Percentiles rank a stretch among this genome's conserved stretches.
Conservation (phyloP, 139 green algal genomes). For the Ostreobium quekettii region DNA sequence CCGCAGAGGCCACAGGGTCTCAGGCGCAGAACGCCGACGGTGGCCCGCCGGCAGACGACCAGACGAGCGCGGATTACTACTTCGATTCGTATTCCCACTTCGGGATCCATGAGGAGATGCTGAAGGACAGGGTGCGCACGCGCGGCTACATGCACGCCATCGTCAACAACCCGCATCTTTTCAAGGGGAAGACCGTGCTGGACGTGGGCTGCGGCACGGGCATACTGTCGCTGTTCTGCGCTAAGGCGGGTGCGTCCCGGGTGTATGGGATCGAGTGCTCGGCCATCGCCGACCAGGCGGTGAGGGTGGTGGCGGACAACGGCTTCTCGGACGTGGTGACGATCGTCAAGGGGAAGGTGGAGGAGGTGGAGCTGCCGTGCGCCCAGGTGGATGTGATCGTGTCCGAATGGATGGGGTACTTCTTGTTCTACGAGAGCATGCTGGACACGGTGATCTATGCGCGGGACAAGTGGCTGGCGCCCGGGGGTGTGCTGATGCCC, state of each 20-base stretch:
- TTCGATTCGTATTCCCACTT: constrained; percentile 87
- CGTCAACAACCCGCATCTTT: constrained; percentile 54
- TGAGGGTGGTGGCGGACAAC: constrained; percentile 78
- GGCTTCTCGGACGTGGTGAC: constrained; percentile 57
- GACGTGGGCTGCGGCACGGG: constrained; percentile 93
- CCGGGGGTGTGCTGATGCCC: constrained; percentile 67
- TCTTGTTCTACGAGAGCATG: constrained; percentile 84
- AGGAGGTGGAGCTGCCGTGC: constrained; percentile 56
- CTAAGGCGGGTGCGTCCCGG: constrained; percentile 77
- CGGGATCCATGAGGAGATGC: constrained; percentile 89
- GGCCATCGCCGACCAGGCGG: constrained; percentile 75
- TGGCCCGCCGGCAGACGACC: constrained; percentile 18
- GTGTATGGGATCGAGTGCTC: constrained; percentile 89
- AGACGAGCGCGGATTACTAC: constrained; percentile 76
- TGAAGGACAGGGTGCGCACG: constrained; percentile 84
- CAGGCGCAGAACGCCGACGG: neutral
- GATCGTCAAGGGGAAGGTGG: constrained; percentile 79
- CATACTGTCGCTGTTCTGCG: constrained; percentile 90
- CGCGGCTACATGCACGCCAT: constrained; percentile 78
- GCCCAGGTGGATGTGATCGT: constrained; percentile 79
- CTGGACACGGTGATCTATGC: constrained; percentile 82
- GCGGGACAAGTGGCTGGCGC: constrained; percentile 76
- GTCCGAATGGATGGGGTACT: constrained; percentile 89
- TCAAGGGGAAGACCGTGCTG: constrained; percentile 65
- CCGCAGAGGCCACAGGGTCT: too few species aligned